Base-by-base conservation (phyloP, 2,329 filamentous ascomycete genomes). In the Cladosporium sp. region DNA sequence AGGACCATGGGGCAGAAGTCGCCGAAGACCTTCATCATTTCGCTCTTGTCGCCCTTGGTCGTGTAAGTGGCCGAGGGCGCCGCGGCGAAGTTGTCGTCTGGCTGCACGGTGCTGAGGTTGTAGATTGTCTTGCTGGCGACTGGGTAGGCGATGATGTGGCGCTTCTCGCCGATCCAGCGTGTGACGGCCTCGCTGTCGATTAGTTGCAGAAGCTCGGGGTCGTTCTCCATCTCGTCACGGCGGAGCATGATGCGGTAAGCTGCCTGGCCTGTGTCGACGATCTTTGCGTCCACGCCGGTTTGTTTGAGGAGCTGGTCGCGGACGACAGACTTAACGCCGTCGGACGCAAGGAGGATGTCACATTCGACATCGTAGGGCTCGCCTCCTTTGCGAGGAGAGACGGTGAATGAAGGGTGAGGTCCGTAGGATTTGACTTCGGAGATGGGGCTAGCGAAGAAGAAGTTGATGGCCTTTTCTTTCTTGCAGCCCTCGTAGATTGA, bases 161-260 rank as follows among this genome's bases (percentile, higher is more conserved):
- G 78, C 58, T 80, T 80, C 63, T 83, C 82, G 27, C 87, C 87
- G 45, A 91, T 85, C 87, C 86, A 91, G 43, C 88, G 79, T 34
- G 83, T 84, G 2, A 86, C 86, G 43, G 78, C 74, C 60, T 89
- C 80, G 38, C 77, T 75, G 58, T 88, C 80, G 18, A 91, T 74
- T 8, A 90, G 75, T n/a, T 71, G 75, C 47, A 85, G 72, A 42
- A 89, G 73, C 56, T 88, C 84, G 0, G 85, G 78, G 58, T 90
- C 85, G 18, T 78, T 58, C 50, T 75, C 68, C 80, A 91, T 86
- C 52, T 85, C 75, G 24, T 80, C 76, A 11, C 86, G 80, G 1
- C 78, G 80, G 15, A 91, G 76, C 80, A 91, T 86, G 68, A 91
- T 88, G 11, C 87, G 80, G 71, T 91, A 91, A 2, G 86, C 85